A percentile compares a stretch with the other conserved stretches of the same genome.
Conservation (phyloP, 1,284 basidiomycete genomes). For the Ustilago hordei region DNA sequence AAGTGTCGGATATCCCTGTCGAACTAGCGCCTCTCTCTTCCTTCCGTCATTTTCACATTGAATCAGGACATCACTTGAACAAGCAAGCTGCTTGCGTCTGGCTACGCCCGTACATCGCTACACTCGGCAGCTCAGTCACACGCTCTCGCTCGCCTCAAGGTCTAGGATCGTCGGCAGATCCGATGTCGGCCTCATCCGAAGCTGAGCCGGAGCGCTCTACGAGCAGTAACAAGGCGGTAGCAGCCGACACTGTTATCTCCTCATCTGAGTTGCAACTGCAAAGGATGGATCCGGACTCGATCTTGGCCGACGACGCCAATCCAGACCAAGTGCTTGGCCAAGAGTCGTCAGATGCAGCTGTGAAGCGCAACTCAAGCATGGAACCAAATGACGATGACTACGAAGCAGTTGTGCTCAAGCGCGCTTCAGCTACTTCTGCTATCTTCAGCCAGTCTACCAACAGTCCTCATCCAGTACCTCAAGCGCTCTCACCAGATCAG, state of each 20-base stretch:
- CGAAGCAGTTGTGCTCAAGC: conserved; percentile 22
- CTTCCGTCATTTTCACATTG: background rate
- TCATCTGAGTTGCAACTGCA: conserved; percentile 37
- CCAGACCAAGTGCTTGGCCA: conserved; percentile 54
- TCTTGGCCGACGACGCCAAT: conserved; percentile 62
- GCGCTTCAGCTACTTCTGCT: conserved; percentile 43
- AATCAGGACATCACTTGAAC: background rate
- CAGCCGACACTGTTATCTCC: conserved; percentile 8
- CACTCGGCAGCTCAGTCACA: conserved; percentile 1
- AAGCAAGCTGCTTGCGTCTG: background rate
- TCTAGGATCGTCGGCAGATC: conserved; percentile 4
- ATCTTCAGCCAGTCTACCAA: conserved; percentile 43
- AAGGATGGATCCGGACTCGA: conserved; percentile 57
- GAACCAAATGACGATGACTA: conserved; percentile 15
- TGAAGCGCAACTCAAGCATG: background rate
- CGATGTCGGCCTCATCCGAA: conserved; percentile 29
- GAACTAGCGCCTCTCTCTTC: background rate
- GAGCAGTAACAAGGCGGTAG: conserved; percentile 6
- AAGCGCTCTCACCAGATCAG: conserved; percentile 10
- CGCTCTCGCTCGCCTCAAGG: background rate
- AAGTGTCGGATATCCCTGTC: background rate
- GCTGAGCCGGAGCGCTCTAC: conserved; percentile 17
- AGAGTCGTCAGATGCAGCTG: conserved; percentile 48
- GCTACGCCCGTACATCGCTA: background rate
- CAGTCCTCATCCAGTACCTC: conserved; percentile 15